phyloP scores from a whole-genome alignment of 1,139 yeast genomes.

The Saccharomyces hybrid region DNA sequence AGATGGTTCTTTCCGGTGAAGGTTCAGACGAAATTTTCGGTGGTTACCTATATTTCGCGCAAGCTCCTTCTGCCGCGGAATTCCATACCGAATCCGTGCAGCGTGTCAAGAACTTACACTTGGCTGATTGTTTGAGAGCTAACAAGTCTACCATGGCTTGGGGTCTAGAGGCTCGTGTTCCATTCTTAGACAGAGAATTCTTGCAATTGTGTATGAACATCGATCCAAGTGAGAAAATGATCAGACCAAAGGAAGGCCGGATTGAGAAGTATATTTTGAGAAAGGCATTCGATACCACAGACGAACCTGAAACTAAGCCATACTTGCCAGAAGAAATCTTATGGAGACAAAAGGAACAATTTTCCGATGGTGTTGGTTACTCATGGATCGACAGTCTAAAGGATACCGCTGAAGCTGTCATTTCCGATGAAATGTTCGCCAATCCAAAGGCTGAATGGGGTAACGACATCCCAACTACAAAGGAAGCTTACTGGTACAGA shows the following conservation, averaged over 20 bases:
- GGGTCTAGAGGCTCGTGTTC: constrained; percentile 99
- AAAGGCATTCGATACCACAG: constrained; percentile 90
- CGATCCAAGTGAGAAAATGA: constrained; percentile 84
- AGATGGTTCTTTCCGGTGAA: constrained; percentile 97
- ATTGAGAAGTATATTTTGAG: constrained; percentile 93
- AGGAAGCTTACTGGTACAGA: constrained; percentile 99
- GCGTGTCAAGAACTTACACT: constrained; percentile 94
- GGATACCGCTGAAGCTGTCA: constrained; percentile 83
- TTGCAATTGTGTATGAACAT: constrained; percentile 90
- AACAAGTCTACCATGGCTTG: constrained; percentile 99
- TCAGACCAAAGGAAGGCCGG: constrained; percentile 55
- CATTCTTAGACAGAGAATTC: constrained; percentile 91
- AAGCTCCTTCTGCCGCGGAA: constrained; percentile 84
- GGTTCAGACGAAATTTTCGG: constrained; percentile 98
- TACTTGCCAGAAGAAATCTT: constrained; percentile 92
- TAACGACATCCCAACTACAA: constrained; percentile 83
- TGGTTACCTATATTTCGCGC: constrained; percentile 93
- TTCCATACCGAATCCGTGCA: constrained; percentile 93
- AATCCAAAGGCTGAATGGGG: constrained; percentile 96
- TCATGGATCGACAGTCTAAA: constrained; percentile 97
- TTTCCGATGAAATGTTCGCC: constrained; percentile 82
- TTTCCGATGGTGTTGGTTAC: constrained; percentile 98
- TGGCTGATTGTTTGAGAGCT: constrained; percentile 95
- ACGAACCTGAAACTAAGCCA: constrained; percentile 59
- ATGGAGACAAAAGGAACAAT: constrained; percentile 99